Evolutionary conservation across 139 green algal genomes (phyloP).

Genomic region (Chlorella sp.): DNA sequence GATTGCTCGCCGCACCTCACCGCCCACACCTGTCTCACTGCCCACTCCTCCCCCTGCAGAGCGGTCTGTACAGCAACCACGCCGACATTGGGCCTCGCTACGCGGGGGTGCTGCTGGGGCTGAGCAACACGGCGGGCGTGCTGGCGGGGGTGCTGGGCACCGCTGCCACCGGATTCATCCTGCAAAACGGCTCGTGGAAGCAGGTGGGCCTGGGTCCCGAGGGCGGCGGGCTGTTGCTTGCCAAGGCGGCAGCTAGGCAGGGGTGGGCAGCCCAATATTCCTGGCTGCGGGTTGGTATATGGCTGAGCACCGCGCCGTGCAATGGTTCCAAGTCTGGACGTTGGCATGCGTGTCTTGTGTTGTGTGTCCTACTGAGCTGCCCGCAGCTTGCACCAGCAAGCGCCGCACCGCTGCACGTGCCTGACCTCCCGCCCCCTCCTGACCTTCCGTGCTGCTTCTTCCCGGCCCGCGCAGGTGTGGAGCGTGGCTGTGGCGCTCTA

Average conservation of each 20-base stretch:
- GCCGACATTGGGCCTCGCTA: slow-evolving; percentile 97
- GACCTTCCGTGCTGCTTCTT: background rate
- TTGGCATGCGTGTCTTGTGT: background rate
- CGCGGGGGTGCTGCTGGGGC: slow-evolving; percentile 93
- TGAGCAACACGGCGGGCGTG: slow-evolving; percentile 97
- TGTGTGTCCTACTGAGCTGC: background rate
- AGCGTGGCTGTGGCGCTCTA: slow-evolving; percentile 92
- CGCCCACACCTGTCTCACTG: background rate
- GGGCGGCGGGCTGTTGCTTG: too few relatives aligned
- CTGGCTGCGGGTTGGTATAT: too few relatives aligned
- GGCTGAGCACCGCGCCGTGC: too few relatives aligned
- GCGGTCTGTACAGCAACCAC: slow-evolving; percentile 98
- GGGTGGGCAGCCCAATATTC: too few relatives aligned
- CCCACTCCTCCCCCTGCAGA: slow-evolving; percentile 30
- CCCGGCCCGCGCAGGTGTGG: slow-evolving; percentile 74
- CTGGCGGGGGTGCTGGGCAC: slow-evolving; percentile 95
- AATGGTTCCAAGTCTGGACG: too few relatives aligned
- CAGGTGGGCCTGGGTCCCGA: background rate
- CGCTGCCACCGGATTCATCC: slow-evolving; percentile 88
- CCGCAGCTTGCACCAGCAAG: background rate
- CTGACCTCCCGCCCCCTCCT: background rate
- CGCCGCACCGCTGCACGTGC: background rate
- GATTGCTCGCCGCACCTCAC: background rate
- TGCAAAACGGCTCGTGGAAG: slow-evolving; percentile 76
- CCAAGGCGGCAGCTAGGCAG: too few relatives aligned